These are phyloP conservation scores for Hygrocybe coccinea DNA, from an alignment of 768 basidiomycete species.

Conservation along the genomic window DNA sequence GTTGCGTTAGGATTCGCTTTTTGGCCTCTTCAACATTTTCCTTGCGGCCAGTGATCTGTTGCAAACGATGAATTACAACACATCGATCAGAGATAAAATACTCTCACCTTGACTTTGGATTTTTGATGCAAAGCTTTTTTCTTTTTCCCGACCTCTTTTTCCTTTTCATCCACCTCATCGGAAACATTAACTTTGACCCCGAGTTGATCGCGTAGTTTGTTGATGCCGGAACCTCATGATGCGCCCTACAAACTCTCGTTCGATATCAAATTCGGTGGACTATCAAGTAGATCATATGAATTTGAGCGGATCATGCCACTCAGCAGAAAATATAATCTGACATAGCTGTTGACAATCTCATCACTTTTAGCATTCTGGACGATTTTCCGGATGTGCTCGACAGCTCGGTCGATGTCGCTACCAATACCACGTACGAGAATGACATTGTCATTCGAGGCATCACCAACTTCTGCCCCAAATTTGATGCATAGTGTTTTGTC, in stretches of 20 bases:
- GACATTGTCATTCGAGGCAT: conserved; percentile 58
- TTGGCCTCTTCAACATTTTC: conserved; percentile 97
- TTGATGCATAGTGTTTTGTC: conserved; percentile 85
- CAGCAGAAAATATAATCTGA: conserved; percentile 34
- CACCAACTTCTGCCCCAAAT: conserved; percentile 67
- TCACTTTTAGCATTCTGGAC: conserved; percentile 94
- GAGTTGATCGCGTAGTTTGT: conserved; percentile 86
- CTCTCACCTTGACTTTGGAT: conserved; percentile 69
- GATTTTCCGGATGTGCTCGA: conserved; percentile 76
- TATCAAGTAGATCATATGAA: conserved; percentile 22
- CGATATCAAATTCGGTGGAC: conserved; percentile 84
- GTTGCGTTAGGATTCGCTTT: conserved; percentile 76
- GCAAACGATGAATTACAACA: conserved; percentile 3
- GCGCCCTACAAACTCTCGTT: conserved; percentile 85
- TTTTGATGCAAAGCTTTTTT: conserved; percentile 59
- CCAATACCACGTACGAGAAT: conserved; percentile 83
- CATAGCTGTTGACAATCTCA: conserved; percentile 85
- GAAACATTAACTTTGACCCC: conserved; percentile 90
- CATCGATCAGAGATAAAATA: not conserved
- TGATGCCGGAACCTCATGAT: conserved; percentile 80
- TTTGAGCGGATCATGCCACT: not conserved
- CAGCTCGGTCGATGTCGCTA: conserved; percentile 81
- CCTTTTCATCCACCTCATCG: conserved; percentile 72
- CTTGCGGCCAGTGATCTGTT: conserved; percentile 84
- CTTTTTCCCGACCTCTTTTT: conserved; percentile 65